Evolutionary conservation across 371 early-diverging fungal species (phyloP).

Genomic region (Mucor sp.): DNA sequence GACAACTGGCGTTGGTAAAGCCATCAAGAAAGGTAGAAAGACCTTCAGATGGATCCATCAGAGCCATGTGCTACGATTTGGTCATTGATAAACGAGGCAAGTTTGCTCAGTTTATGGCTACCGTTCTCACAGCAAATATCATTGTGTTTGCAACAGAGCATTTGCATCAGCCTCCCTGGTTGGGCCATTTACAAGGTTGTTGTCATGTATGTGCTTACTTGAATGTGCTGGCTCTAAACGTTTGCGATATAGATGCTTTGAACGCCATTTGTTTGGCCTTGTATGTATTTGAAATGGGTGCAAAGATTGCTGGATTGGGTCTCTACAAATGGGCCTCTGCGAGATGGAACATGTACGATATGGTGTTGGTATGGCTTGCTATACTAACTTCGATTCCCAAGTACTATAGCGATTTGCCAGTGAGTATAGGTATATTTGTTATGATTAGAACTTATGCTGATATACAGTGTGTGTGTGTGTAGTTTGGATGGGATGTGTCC

Average conservation of each 20-base stretch:
- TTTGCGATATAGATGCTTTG: conserved; percentile 8
- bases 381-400: conserved; percentile 26
- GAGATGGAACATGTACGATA: conserved; percentile 55
- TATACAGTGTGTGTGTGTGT: background rate
- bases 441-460: background rate
- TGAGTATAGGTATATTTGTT: background rate
- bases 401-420: conserved; percentile 28
- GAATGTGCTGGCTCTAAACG: background rate
- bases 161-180: conserved; percentile 32
- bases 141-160: conserved; percentile 45
- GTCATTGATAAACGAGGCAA: conserved; percentile 48
- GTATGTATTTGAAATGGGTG: conserved; percentile 42
- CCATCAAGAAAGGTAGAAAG: conserved; percentile 43
- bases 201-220: background rate
- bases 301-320: conserved; percentile 51
- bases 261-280: conserved; percentile 37
- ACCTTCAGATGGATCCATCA: conserved; percentile 30
- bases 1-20: conserved; percentile 48
- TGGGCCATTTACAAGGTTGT: conserved; percentile 33
- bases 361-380: conserved; percentile 34
- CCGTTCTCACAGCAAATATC: conserved; percentile 35
- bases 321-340: conserved; percentile 48
- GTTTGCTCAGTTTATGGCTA: conserved; percentile 42
- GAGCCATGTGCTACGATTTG: conserved; percentile 50
- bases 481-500: conserved; percentile 11